These are phyloP conservation scores for Colletotrichum endophyticum DNA, from an alignment of 2,329 filamentous ascomycete species.

Conservation along the genomic window DNA sequence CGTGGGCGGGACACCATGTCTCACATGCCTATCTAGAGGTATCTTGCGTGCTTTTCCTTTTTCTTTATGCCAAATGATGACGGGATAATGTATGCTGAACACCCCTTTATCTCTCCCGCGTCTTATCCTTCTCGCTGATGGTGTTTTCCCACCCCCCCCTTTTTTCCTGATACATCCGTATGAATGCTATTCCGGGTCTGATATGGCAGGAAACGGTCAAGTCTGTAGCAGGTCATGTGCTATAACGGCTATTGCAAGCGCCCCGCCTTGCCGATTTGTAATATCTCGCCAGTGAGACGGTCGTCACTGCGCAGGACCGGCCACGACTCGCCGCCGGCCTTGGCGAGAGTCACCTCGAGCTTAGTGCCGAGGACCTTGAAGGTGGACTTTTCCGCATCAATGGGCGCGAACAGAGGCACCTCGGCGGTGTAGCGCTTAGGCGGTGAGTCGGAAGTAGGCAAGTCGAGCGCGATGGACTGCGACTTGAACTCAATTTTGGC, in stretches of 20 bases:
- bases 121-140: background rate
- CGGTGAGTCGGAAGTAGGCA: slow-evolving; percentile 80
- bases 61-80: background rate
- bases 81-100: background rate
- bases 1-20: slow-evolving; percentile 9
- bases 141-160: background rate
- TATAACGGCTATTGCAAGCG: slow-evolving; percentile 30
- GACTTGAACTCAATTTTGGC: slow-evolving; percentile 74
- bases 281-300: slow-evolving; percentile 71
- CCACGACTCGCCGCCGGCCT: slow-evolving; percentile 81
- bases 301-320: slow-evolving; percentile 85
- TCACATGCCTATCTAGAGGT: slow-evolving; percentile 11
- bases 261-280: slow-evolving; percentile 86
- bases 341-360: slow-evolving; percentile 77
- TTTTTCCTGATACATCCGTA: background rate
- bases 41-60: slow-evolving; percentile 8
- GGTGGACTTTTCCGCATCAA: slow-evolving; percentile 76
- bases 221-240: background rate
- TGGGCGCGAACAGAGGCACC: slow-evolving; percentile 77
- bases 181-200: background rate
- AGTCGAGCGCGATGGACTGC: slow-evolving; percentile 73
- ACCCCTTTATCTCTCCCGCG: background rate
- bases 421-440: slow-evolving; percentile 79
- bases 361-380: slow-evolving; percentile 90
- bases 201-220: background rate